These are phyloP conservation scores for Ophiobolus disseminans DNA, from an alignment of 2,329 filamentous ascomycete species.

Conservation along the genomic window DNA sequence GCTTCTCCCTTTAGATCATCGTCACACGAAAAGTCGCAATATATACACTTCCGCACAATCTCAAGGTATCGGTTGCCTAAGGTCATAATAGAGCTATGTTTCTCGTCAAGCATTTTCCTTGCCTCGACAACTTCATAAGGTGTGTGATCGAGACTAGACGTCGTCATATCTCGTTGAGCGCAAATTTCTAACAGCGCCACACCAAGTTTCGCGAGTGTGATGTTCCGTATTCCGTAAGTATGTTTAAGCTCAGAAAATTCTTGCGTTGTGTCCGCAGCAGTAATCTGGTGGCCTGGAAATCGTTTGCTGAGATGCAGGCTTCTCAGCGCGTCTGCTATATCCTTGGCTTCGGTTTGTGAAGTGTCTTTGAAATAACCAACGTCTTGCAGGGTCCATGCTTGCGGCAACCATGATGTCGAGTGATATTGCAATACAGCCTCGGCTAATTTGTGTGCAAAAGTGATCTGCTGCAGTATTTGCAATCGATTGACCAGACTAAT, in stretches of 20 bases:
- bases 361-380: slow-evolving; percentile 15
- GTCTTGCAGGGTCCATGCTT: slow-evolving; percentile 18
- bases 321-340: slow-evolving; percentile 4
- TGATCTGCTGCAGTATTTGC: slow-evolving; percentile 4
- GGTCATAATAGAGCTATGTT: not conserved
- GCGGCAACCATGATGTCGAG: slow-evolving; percentile 17
- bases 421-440: slow-evolving; percentile 18
- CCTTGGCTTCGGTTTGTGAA: not conserved
- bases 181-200: slow-evolving; percentile 20
- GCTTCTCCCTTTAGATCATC: slow-evolving; percentile 8
- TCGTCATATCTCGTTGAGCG: slow-evolving; percentile 3
- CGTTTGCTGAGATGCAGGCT: slow-evolving; percentile 11
- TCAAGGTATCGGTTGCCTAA: slow-evolving; percentile 7
- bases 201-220: slow-evolving; percentile 17
- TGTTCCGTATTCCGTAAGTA: slow-evolving; percentile 13
- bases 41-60: slow-evolving; percentile 10
- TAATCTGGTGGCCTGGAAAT: slow-evolving; percentile 1
- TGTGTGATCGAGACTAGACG: not conserved
- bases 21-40: slow-evolving; percentile 14
- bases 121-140: slow-evolving; percentile 5
- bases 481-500: not conserved
- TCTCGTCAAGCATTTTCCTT: slow-evolving; percentile 5
- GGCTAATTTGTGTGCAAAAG: slow-evolving; percentile 13
- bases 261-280: not conserved
- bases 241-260: slow-evolving; percentile 3